Evolutionary conservation across 768 basidiomycete genomes (phyloP).

Genomic region (Termitomyces sp.): DNA sequence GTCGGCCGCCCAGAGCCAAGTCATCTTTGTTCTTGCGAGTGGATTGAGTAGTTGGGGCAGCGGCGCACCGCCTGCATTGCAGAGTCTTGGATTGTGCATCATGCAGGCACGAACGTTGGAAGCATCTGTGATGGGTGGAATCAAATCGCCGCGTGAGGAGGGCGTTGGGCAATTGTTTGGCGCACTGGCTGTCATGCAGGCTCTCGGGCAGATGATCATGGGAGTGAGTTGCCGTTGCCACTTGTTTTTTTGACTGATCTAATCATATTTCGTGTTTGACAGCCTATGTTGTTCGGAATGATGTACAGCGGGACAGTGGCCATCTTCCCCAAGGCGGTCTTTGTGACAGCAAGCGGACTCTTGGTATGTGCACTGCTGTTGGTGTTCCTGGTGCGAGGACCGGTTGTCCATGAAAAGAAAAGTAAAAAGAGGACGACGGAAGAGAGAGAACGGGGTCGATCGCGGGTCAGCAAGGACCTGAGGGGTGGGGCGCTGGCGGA

Average conservation of each 20-base stretch:
- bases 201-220: slow-evolving; percentile 60
- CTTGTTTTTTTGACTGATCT: not conserved
- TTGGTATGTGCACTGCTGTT: slow-evolving; percentile 32
- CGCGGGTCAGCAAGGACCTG: slow-evolving; percentile 43
- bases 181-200: slow-evolving; percentile 66
- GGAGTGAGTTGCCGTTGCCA: slow-evolving; percentile 29
- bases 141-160: slow-evolving; percentile 16
- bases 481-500: slow-evolving; percentile 27
- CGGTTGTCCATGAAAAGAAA: slow-evolving; percentile 22
- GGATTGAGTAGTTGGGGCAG: slow-evolving; percentile 58
- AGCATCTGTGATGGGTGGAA: slow-evolving; percentile 4
- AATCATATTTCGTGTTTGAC: not conserved
- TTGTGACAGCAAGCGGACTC: slow-evolving; percentile 49
- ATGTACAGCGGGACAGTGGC: slow-evolving; percentile 69
- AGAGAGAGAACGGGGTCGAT: slow-evolving; percentile 38
- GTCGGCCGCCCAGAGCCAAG: slow-evolving; percentile 25
- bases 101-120: slow-evolving; percentile 37
- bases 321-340: slow-evolving; percentile 65
- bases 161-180: slow-evolving; percentile 60
- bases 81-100: slow-evolving; percentile 69
- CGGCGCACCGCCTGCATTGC: slow-evolving; percentile 62
- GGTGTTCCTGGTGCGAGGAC: slow-evolving; percentile 35
- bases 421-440: slow-evolving; percentile 10
- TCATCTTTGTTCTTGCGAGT: slow-evolving; percentile 56
- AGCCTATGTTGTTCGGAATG: slow-evolving; percentile 70